Evolutionary conservation across 768 basidiomycete species (phyloP).

Genomic region (Leccinum boreale): DNA sequence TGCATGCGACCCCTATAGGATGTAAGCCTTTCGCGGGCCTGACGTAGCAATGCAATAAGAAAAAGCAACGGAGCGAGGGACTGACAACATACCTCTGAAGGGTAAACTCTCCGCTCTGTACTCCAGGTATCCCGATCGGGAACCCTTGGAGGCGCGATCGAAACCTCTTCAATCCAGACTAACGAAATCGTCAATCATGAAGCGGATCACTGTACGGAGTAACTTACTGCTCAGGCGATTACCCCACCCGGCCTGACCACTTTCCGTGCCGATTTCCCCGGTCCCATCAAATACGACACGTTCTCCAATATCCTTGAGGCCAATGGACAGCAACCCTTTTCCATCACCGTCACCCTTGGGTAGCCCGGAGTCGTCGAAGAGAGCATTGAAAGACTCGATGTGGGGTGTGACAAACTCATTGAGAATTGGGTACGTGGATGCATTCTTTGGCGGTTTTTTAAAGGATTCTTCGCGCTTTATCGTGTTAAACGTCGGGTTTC

Average conservation of each 20-base stretch:
- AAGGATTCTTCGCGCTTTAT: slow-evolving; percentile 76
- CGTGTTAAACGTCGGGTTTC: slow-evolving; percentile 71
- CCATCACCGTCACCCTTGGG: slow-evolving; percentile 73
- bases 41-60: slow-evolving; percentile 6
- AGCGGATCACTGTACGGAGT: background rate
- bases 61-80: background rate
- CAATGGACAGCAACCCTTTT: slow-evolving; percentile 73
- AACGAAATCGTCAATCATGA: slow-evolving; percentile 12
- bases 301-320: slow-evolving; percentile 79
- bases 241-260: slow-evolving; percentile 61
- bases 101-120: slow-evolving; percentile 76
- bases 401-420: slow-evolving; percentile 94
- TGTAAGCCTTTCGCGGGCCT: slow-evolving; percentile 92
- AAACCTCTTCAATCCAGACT: slow-evolving; percentile 92
- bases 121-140: slow-evolving; percentile 77
- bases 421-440: slow-evolving; percentile 72
- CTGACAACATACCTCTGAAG: slow-evolving; percentile 66
- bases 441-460: slow-evolving; percentile 65
- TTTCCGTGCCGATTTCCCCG: slow-evolving; percentile 49
- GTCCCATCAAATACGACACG: slow-evolving; percentile 91
- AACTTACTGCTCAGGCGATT: slow-evolving; percentile 82
- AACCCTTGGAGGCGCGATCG: slow-evolving; percentile 81
- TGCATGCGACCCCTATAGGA: slow-evolving; percentile 92
- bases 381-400: slow-evolving; percentile 93
- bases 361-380: slow-evolving; percentile 91